Evolutionary conservation across 768 basidiomycete species (phyloP).

Genomic region (Mycena kentingensis): DNA sequence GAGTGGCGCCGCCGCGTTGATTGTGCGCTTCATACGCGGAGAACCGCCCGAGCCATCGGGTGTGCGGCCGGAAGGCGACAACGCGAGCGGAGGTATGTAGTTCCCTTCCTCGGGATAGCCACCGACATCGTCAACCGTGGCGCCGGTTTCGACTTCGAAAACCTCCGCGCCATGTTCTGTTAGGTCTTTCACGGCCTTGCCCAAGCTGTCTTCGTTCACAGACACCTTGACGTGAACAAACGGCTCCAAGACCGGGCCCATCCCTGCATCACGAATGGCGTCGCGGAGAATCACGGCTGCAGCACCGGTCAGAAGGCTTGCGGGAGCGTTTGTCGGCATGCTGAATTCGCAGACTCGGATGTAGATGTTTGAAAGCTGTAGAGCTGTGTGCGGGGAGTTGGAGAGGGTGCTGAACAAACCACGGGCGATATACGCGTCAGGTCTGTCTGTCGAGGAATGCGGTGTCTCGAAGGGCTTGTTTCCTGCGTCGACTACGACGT

Average conservation of each 20-base stretch:
- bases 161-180: slow-evolving; percentile 83
- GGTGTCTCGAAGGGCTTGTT: slow-evolving; percentile 56
- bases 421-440: slow-evolving; percentile 57
- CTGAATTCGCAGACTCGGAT: slow-evolving; percentile 53
- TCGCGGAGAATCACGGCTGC: slow-evolving; percentile 65
- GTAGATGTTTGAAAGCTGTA: slow-evolving; percentile 66
- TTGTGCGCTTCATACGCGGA: slow-evolving; percentile 57
- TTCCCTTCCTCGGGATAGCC: slow-evolving; percentile 62
- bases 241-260: slow-evolving; percentile 79
- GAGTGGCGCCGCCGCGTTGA: slow-evolving; percentile 75
- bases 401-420: slow-evolving; percentile 74
- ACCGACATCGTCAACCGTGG: slow-evolving; percentile 38
- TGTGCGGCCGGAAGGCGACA: slow-evolving; percentile 67
- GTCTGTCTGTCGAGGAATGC: slow-evolving; percentile 50
- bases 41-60: slow-evolving; percentile 32
- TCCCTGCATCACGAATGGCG: slow-evolving; percentile 59
- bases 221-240: slow-evolving; percentile 70
- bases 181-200: slow-evolving; percentile 82
- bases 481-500: slow-evolving; percentile 60
- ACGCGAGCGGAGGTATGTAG: slow-evolving; percentile 73
- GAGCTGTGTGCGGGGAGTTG: slow-evolving; percentile 75
- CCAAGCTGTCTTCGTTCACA: slow-evolving; percentile 66
- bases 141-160: slow-evolving; percentile 60
- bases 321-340: slow-evolving; percentile 42
- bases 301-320: slow-evolving; percentile 66